These are phyloP conservation scores for Phylloporus arenicola DNA, from an alignment of 768 basidiomycete genomes.

Conservation along the genomic window DNA sequence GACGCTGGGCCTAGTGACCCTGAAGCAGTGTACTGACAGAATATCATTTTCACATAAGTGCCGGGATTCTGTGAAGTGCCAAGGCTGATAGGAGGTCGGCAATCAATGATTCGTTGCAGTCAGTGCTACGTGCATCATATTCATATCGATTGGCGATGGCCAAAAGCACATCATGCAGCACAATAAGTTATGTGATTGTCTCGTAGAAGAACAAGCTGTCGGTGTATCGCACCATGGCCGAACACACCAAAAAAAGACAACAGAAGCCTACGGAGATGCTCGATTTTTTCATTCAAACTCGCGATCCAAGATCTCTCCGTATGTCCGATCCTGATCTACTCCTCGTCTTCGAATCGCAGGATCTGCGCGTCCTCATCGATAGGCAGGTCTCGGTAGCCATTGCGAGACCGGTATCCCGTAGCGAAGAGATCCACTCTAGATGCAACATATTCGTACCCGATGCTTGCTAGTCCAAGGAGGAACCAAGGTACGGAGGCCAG, in stretches of 20 bases:
- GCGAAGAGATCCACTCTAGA: slow-evolving; percentile 40
- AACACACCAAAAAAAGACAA: not conserved
- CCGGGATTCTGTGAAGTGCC: no score
- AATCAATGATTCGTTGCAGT: no score
- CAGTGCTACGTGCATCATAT: not conserved
- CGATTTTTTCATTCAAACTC: not conserved
- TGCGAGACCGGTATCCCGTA: slow-evolving; percentile 40
- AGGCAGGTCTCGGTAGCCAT: slow-evolving; percentile 72
- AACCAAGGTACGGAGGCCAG: slow-evolving; percentile 89
- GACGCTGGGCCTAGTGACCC: no score
- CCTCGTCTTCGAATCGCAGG: slow-evolving; percentile 79
- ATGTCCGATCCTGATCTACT: slow-evolving; percentile 19
- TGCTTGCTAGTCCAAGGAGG: slow-evolving; percentile 69
- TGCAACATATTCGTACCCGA: slow-evolving; percentile 63
- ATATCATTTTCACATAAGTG: no score
- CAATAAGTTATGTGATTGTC: not conserved
- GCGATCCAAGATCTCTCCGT: not conserved
- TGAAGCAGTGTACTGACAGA: no score
- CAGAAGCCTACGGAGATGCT: not conserved
- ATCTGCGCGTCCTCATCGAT: slow-evolving; percentile 89
- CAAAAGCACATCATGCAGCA: not conserved
- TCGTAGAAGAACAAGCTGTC: not conserved
- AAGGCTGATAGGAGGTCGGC: no score
- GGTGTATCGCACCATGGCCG: not conserved
- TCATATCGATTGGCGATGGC: not conserved